Percentiles rank a stretch among this genome's conserved stretches.
These are phyloP conservation scores for Leishmania major DNA, from an alignment of 208 protist species.

Conservation along the genomic window DNA sequence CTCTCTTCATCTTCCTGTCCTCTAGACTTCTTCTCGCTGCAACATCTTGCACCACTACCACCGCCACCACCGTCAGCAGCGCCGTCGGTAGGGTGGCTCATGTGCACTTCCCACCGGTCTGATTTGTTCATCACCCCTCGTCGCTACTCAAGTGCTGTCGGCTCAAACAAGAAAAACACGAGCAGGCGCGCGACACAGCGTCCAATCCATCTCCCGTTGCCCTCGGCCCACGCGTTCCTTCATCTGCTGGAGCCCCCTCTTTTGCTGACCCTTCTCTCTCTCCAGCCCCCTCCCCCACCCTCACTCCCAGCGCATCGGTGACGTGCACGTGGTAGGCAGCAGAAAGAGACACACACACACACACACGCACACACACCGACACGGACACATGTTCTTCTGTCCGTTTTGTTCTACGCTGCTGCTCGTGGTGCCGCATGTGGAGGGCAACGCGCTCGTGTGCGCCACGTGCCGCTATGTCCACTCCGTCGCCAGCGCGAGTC, in stretches of 20 bases:
- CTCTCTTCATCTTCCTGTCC: background rate
- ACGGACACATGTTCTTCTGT: conserved; percentile 83
- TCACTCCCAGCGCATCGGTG: background rate
- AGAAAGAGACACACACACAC: background rate
- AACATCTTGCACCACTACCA: background rate
- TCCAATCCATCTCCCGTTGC: background rate
- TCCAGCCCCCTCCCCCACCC: background rate
- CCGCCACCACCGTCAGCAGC: background rate
- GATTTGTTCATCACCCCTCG: background rate
- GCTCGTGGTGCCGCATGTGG: conserved; percentile 46
- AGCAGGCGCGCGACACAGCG: background rate
- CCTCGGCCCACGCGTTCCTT: background rate
- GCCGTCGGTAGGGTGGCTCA: background rate
- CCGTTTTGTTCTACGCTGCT: conserved; percentile 90
- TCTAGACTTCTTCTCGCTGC: background rate
- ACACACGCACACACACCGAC: background rate
- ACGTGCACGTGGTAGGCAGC: background rate
- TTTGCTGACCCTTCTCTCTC: background rate
- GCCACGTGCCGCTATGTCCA: conserved; percentile 77
- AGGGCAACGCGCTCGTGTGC: conserved; percentile 59
- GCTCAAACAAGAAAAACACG: background rate
- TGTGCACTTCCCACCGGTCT: background rate
- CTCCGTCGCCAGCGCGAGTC: conserved; percentile 29
- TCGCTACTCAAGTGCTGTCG: background rate
- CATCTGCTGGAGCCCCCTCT: background rate